Conservation (phyloP, 805 yeast species). For the Candida qinlingensis region DNA sequence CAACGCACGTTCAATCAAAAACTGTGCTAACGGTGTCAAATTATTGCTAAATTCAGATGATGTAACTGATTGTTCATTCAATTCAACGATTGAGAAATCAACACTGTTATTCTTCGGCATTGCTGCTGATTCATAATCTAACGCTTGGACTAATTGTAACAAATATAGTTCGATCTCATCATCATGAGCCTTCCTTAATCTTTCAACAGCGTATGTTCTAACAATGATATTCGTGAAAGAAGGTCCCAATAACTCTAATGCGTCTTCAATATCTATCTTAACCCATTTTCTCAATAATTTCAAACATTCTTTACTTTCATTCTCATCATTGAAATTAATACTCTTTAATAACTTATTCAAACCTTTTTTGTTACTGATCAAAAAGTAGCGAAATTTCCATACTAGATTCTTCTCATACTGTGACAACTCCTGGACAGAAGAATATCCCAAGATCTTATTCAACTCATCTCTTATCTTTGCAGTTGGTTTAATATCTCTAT, state of each 20-base stretch:
- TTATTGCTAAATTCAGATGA: conserved; percentile 19
- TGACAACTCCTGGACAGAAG: conserved; percentile 77
- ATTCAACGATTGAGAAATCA: conserved; percentile 35
- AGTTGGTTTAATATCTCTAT: conserved; percentile 83
- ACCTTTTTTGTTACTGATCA: conserved; percentile 61
- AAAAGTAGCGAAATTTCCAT: conserved; percentile 87
- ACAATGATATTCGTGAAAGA: conserved; percentile 68
- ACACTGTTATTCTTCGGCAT: conserved; percentile 15
- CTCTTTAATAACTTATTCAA: conserved; percentile 81
- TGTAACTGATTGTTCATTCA: conserved; percentile 23
- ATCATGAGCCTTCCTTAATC: conserved; percentile 73
- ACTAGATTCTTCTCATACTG: conserved; percentile 81
- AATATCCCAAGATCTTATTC: conserved; percentile 60
- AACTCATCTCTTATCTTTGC: conserved; percentile 75
- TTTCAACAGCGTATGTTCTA: conserved; percentile 81
- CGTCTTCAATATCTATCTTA: conserved; percentile 77
- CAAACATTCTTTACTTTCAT: conserved; percentile 74
- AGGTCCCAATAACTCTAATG: conserved; percentile 79
- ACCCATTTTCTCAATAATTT: conserved; percentile 67
- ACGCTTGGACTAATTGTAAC: conserved; percentile 86
- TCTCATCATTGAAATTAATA: conserved; percentile 81
- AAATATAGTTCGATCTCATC: conserved; percentile 76
- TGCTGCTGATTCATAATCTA: conserved; percentile 58
- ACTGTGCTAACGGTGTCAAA: conserved; percentile 63
- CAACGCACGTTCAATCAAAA: conserved; percentile 67